Conservation (phyloP, 805 yeast species). For the Phaffomyces antillensis region DNA sequence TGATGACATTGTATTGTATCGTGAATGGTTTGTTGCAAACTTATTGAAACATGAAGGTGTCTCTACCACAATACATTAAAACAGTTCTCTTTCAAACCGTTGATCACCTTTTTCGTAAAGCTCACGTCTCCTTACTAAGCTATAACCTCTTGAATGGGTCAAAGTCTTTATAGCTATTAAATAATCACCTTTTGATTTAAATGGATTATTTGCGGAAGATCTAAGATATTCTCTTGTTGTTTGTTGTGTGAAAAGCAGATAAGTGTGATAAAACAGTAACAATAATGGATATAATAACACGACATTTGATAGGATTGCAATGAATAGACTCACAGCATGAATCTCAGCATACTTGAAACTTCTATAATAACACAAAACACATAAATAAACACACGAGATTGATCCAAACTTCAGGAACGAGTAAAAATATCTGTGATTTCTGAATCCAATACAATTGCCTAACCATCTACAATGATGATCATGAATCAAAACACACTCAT, state of each 20-base stretch:
- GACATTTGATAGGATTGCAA: slow-evolving; percentile 43
- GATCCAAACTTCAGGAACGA: slow-evolving; percentile 37
- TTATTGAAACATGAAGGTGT: no score
- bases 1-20: no score
- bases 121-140: slow-evolving; percentile 26
- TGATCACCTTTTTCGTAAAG: slow-evolving; percentile 30
- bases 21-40: no score
- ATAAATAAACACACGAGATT: slow-evolving; percentile 24
- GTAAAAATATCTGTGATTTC: slow-evolving; percentile 61
- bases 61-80: neutral
- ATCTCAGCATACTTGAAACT: slow-evolving; percentile 18
- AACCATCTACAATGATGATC: slow-evolving; percentile 47
- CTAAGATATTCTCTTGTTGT: slow-evolving; percentile 71
- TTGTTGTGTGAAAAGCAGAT: slow-evolving; percentile 47
- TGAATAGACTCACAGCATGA: slow-evolving; percentile 39
- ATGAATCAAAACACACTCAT: slow-evolving; percentile 41
- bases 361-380: slow-evolving; percentile 27
- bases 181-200: slow-evolving; percentile 21
- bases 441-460: slow-evolving; percentile 69
- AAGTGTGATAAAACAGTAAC: slow-evolving; percentile 46
- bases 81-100: slow-evolving; percentile 22
- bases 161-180: slow-evolving; percentile 28
- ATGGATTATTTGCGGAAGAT: slow-evolving; percentile 31
- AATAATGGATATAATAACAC: slow-evolving; percentile 48
- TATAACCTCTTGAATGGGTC: slow-evolving; percentile 33